phyloP scores from a whole-genome alignment of 768 basidiomycete genomes.

The Mycena crocata region DNA sequence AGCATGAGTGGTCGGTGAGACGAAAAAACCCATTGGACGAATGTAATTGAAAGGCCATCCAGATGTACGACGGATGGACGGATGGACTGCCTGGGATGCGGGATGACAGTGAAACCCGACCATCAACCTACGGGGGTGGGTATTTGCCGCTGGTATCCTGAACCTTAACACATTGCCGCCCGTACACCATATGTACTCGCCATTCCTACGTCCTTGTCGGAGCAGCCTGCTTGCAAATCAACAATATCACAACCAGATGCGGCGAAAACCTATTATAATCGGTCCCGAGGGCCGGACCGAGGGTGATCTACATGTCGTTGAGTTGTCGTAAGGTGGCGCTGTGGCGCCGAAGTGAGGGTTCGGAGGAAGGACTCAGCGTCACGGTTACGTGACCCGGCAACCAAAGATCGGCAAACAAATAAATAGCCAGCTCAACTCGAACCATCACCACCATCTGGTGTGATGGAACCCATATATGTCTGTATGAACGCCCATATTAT shows the following conservation, averaged over 20 bases:
- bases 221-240: not conserved
- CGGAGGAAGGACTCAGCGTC: too few relatives aligned
- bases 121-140: not conserved
- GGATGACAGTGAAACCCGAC: slow-evolving; percentile 15
- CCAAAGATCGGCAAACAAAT: too few relatives aligned
- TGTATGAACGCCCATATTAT: not conserved
- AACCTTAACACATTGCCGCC: not conserved
- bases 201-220: slow-evolving; percentile 18
- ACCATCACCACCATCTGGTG: too few relatives aligned
- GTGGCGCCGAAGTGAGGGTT: too few relatives aligned
- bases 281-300: not conserved
- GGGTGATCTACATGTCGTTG: not conserved
- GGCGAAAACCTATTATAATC: not conserved
- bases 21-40: not conserved
- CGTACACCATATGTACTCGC: not conserved
- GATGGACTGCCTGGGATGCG: not conserved
- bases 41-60: not conserved
- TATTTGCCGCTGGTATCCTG: not conserved
- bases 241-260: not conserved
- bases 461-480: too few relatives aligned
- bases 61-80: not conserved
- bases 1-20: not conserved
- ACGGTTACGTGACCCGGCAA: too few relatives aligned
- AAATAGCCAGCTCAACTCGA: too few relatives aligned
- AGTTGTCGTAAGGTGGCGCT: too few relatives aligned